Evolutionary conservation across 2,329 filamentous ascomycete species (phyloP), one percentile per base, ranked within the genome.

Genomic region (Cytospora paraplurivora): DNA sequence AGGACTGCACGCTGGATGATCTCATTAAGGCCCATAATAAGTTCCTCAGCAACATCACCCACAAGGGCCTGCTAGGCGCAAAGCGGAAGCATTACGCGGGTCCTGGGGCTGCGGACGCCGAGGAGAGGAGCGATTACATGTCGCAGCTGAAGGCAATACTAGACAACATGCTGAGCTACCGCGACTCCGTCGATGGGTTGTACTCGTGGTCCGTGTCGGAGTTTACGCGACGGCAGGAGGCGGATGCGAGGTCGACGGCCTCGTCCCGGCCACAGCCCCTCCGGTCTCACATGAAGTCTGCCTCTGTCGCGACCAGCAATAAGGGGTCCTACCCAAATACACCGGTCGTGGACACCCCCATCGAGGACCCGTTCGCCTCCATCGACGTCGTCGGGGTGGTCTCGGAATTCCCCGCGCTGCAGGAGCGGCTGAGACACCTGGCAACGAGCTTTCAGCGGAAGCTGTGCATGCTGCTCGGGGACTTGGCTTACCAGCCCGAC

Each of bases 171-270:
- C 88, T 99, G 47, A 85, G 86, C 47, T 99, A 97, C 77, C 92
- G 94, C 70, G 94, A 97, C 74, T 91, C 88, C 15, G 92, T 99
- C 44, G 95, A 99, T 72, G 92, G 92, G 0, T 83, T 99, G 8
- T 99, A 98, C 79, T 93, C 90, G 61, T 97, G 93, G 85, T 93
- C 91, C 59, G 92, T 98, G 8, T 92, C 93, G 0, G 94, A 98
- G 75, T 99, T 96, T 76, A 96, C 92, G 1, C 87, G 88, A 56
- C 86, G 92, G n/a, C 94, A 98, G 75, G 93, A 97, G 71, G 85
- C 88, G 21, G 89, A 88, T 65, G 89, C 93, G 2, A 88, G 88
- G 21, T 75, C 85, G 81, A 88, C 91, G 67, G 21, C 57, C 65
- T 56, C 47, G 54, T 62, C 61, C 49, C 64, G 15, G 44, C 54